Evolutionary conservation across 2,329 filamentous ascomycete species (phyloP), one percentile per base, ranked within the genome.

Genomic region (Lasiodiplodia gonubiensis): DNA sequence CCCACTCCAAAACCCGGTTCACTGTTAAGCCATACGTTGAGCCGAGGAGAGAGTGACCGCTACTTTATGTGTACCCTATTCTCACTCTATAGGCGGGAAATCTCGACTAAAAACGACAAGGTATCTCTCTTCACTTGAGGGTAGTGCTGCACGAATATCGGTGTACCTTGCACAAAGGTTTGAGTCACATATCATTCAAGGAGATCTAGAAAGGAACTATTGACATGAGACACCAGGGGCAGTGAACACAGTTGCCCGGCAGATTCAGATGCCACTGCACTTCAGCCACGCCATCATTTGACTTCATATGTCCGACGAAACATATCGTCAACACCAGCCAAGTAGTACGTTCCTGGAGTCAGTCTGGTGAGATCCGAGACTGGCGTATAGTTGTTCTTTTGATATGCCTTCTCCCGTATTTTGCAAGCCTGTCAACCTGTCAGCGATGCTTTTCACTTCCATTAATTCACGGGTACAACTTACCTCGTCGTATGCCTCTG

Each of bases 51-150:
- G 30, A 70, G 53, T 77, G 75, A 11, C 77, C 77, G 33, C 74
- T 75, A 27, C 75, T 74, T 65, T 75, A 72, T 0, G 70, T 71
- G 51, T 72, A 78, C 0, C 76, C 77, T 27, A n/a, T n/a, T n/a
- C n/a, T n/a, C n/a, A n/a, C n/a, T n/a, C n/a, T n/a, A n/a, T n/a
- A n/a, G n/a, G n/a, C n/a, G n/a, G n/a, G n/a, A n/a, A n/a, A n/a
- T n/a, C n/a, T n/a, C n/a, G n/a, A n/a, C n/a, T n/a, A n/a, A n/a
- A n/a, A n/a, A n/a, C n/a, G n/a, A n/a, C n/a, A n/a, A n/a, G n/a
- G n/a, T n/a, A n/a, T n/a, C n/a, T n/a, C n/a, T n/a, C n/a, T n/a
- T n/a, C n/a, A n/a, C n/a, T n/a, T n/a, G n/a, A n/a, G n/a, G n/a
- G n/a, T n/a, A n/a, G n/a, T n/a, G n/a, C n/a, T n/a, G n/a, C n/a